Percentiles rank a stretch among this genome's conserved stretches.
Evolutionary conservation across 805 yeast species (phyloP).

Genomic region (Yamadazyma laniorum): DNA sequence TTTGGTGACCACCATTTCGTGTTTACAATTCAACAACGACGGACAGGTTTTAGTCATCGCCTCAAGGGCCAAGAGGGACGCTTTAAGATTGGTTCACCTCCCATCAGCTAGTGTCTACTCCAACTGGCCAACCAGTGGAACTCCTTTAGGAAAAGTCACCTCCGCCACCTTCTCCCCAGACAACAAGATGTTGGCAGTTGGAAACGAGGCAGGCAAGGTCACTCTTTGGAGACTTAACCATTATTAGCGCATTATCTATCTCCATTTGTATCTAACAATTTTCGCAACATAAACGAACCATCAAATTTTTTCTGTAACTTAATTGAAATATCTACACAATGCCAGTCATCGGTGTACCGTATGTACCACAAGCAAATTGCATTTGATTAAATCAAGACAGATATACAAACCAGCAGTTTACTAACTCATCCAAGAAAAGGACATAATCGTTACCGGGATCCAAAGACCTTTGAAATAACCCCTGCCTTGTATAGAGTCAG

Average conservation of each 20-base stretch:
- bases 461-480: constrained; percentile 78
- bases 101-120: constrained; percentile 83
- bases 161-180: constrained; percentile 74
- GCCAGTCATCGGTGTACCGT: constrained; percentile 33
- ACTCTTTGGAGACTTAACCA: constrained; percentile 88
- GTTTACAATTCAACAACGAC: constrained; percentile 73
- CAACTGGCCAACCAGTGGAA: constrained; percentile 97
- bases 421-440: constrained; percentile 35
- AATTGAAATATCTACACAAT: constrained; percentile 8
- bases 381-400: too few species aligned
- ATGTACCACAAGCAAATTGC: constrained; percentile 20
- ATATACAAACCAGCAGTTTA: constrained; percentile 1
- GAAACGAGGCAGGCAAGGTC: constrained; percentile 87
- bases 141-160: constrained; percentile 95
- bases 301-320: background rate
- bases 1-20: constrained; percentile 75
- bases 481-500: constrained; percentile 93
- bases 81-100: constrained; percentile 80
- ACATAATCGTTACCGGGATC: constrained; percentile 52
- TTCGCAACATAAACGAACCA: constrained; percentile 1
- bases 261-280: background rate
- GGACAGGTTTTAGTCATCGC: constrained; percentile 89
- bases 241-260: constrained; percentile 45
- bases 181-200: constrained; percentile 81
- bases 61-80: constrained; percentile 80